Percentiles rank a stretch among this genome's conserved stretches.
Conservation (phyloP, 192 early-diverging fungal genomes). For the Linnemannia elongata region DNA sequence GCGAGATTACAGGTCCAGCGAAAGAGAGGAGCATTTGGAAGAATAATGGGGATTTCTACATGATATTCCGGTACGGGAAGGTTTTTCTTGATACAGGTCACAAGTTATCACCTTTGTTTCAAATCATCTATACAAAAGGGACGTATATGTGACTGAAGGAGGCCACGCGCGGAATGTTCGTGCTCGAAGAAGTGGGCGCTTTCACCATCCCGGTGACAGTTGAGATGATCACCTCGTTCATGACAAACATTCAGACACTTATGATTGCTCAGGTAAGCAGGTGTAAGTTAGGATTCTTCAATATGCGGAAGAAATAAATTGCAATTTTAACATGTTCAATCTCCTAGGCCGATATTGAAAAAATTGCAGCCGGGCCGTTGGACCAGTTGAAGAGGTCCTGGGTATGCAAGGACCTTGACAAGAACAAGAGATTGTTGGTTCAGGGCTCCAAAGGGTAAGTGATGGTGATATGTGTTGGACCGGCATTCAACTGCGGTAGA, state of each 20-base stretch:
- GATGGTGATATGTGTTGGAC: conserved; percentile 25
- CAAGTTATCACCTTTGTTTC: conserved; percentile 12
- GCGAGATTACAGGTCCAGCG: conserved; percentile 15
- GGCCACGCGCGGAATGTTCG: conserved; percentile 19
- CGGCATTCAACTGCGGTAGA: conserved; percentile 26
- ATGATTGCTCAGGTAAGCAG: conserved; percentile 32
- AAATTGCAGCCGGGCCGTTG: conserved; percentile 16
- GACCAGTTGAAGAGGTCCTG: conserved; percentile 27
- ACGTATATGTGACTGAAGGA: conserved; percentile 15
- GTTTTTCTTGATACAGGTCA: conserved; percentile 11
- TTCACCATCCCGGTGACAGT: conserved; percentile 28
- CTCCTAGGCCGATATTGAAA: conserved; percentile 22
- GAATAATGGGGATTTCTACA: conserved; percentile 17
- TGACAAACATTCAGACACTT: conserved; percentile 30
- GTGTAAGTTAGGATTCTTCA: conserved; percentile 27
- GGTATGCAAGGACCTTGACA: conserved; percentile 28
- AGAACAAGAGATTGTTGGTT: conserved; percentile 34
- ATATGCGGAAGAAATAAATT: conserved; percentile 13
- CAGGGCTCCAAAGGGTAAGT: conserved; percentile 27
- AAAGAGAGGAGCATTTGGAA: conserved; percentile 2
- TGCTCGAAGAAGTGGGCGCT: conserved; percentile 22
- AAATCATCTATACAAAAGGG: conserved; percentile 14
- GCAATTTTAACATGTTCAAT: conserved; percentile 10
- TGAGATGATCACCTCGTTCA: conserved; percentile 31
- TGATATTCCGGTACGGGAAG: conserved; percentile 8